Percentiles rank a stretch among this genome's conserved stretches.
phyloP scores from a whole-genome alignment of 2,329 filamentous ascomycete species.

The Fusarium anthophilum region DNA sequence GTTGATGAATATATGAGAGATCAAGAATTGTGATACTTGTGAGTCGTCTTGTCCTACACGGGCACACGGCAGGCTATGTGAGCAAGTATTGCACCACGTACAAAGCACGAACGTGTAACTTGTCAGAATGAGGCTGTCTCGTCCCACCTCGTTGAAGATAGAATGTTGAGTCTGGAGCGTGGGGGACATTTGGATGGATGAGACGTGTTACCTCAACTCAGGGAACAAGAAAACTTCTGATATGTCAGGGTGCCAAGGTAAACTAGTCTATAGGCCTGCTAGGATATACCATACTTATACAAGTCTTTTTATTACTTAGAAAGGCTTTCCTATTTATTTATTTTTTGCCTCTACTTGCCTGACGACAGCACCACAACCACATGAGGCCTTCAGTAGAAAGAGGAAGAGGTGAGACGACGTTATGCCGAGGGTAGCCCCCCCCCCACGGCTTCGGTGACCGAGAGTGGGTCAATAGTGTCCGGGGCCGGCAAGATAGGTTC shows the following conservation, averaged over 20 bases:
- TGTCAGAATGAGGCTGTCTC: neutral
- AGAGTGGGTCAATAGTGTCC: constrained; percentile 20
- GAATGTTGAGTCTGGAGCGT: neutral
- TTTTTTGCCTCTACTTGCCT: neutral
- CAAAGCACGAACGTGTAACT: neutral
- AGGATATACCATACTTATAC: neutral
- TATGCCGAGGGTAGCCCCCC: constrained; percentile 22
- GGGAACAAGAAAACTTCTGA: neutral
- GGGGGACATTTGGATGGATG: neutral
- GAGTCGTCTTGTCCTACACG: neutral
- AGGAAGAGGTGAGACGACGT: neutral
- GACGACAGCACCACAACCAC: neutral
- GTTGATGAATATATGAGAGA: neutral
- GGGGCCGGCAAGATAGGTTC: constrained; percentile 9
- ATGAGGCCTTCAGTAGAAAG: neutral
- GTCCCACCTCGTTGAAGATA: neutral
- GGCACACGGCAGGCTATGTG: neutral
- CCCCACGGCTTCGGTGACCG: constrained; percentile 23
- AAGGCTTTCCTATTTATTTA: neutral
- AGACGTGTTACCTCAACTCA: neutral
- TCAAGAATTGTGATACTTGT: neutral
- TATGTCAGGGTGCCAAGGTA: neutral
- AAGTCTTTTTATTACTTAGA: neutral
- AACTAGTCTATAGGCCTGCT: neutral
- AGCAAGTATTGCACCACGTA: neutral